Conservation (phyloP, 2,329 filamentous ascomycete genomes). For the Arthrobotrys sphaeroides region DNA sequence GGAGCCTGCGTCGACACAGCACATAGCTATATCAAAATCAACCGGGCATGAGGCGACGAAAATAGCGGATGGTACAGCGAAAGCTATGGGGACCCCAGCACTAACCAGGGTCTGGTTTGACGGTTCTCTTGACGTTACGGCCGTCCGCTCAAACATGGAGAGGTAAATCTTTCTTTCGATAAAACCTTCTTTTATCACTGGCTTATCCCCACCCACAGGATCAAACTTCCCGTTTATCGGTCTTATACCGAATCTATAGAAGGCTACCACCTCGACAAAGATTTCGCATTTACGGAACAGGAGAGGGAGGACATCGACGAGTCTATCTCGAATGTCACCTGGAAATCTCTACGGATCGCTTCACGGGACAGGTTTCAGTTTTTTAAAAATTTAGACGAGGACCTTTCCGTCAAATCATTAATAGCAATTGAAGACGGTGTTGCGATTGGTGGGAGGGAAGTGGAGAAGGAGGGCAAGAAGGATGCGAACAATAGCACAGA, state of each 20-base stretch:
- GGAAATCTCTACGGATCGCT: conserved; percentile 85
- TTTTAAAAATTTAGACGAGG: conserved; percentile 87
- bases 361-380: conserved; percentile 75
- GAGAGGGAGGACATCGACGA: conserved; percentile 68
- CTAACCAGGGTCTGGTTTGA: conserved; percentile 78
- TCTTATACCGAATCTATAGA: conserved; percentile 78
- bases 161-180: conserved; percentile 62
- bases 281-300: conserved; percentile 75
- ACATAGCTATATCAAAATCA: conserved; percentile 76
- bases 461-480: conserved; percentile 26
- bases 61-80: conserved; percentile 67
- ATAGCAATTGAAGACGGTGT: conserved; percentile 26
- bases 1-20: conserved; percentile 73
- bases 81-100: conserved; percentile 73
- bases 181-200: neutral
- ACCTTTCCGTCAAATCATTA: conserved; percentile 42
- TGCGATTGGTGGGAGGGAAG: conserved; percentile 9
- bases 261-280: conserved; percentile 83
- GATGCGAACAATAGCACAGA: neutral
- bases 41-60: conserved; percentile 76
- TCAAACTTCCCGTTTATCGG: conserved; percentile 74
- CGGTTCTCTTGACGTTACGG: conserved; percentile 67
- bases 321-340: conserved; percentile 80
- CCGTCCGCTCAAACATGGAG: conserved; percentile 73
- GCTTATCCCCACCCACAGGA: conserved; percentile 64